A percentile compares a stretch with the other conserved stretches of the same genome.
These are phyloP conservation scores for Ambrosia trifida DNA, from an alignment of 129 eudicot genomes.

Conservation along the genomic window DNA sequence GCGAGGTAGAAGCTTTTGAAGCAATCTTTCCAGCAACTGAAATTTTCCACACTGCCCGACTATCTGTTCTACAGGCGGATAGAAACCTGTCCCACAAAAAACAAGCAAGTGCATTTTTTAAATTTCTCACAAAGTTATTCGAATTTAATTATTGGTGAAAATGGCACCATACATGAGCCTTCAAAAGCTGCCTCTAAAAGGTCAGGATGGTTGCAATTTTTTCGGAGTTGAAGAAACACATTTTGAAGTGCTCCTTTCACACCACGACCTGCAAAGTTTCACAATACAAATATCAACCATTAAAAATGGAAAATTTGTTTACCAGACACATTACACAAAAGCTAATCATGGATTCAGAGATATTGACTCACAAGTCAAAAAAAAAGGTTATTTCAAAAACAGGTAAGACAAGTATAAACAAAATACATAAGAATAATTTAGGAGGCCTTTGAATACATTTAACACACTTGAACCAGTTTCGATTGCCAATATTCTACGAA, in stretches of 20 bases:
- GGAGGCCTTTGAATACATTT: neutral
- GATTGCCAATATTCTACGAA: neutral
- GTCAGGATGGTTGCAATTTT: conserved; percentile 97
- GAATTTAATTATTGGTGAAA: neutral
- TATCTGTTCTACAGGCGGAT: conserved; percentile 87
- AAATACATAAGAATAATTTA: neutral
- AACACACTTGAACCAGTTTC: neutral
- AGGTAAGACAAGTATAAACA: neutral
- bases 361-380: neutral
- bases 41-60: conserved; percentile 96
- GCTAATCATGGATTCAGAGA: neutral
- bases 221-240: conserved; percentile 84
- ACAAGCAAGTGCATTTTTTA: neutral
- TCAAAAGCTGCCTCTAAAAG: conserved; percentile 76
- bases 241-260: conserved; percentile 65
- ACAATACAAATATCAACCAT: conserved; percentile 3
- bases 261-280: conserved; percentile 55
- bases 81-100: conserved; percentile 47
- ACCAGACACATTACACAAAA: neutral
- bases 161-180: conserved; percentile 81
- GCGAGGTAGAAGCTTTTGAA: conserved; percentile 61
- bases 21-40: conserved; percentile 66
- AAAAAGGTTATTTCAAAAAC: no score
- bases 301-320: conserved; percentile 3
- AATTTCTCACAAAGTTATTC: neutral